Evolutionary conservation across 208 protist genomes (phyloP).

Genomic region (Spongospora subterranea): DNA sequence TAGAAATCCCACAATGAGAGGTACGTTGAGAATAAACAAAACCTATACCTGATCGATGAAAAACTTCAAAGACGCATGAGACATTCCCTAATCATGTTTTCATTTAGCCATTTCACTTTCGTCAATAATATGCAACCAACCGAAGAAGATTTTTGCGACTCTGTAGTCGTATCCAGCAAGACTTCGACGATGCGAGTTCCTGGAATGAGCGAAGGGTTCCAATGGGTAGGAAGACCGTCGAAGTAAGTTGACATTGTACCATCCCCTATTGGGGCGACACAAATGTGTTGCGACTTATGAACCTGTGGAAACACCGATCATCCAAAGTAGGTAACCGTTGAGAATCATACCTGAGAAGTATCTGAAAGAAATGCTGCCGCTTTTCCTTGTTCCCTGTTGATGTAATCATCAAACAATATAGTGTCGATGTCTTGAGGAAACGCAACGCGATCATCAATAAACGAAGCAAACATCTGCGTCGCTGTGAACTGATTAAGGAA

Average conservation of each 20-base stretch:
- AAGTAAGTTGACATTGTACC: not conserved
- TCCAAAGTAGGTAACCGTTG: not conserved
- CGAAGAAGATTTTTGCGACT: conserved; percentile 8
- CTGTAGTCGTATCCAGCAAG: not conserved
- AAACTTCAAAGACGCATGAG: conserved; percentile 36
- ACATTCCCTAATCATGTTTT: conserved; percentile 5
- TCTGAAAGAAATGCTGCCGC: conserved; percentile 24
- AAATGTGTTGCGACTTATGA: conserved; percentile 27
- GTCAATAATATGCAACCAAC: no score
- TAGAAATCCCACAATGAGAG: not conserved
- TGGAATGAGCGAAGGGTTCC: not conserved
- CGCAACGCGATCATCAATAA: conserved; percentile 20
- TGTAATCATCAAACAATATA: conserved; percentile 38
- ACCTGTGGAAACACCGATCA: no score
- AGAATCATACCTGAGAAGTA: conserved; percentile 24
- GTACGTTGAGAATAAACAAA: not conserved
- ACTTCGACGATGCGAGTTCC: not conserved
- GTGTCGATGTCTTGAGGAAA: conserved; percentile 37
- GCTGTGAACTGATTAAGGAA: not conserved
- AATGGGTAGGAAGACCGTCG: not conserved
- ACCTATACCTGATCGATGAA: conserved; percentile 28
- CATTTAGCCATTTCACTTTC: no score
- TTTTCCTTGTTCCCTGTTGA: not conserved
- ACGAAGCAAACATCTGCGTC: conserved; percentile 53
- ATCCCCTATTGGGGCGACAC: not conserved